Evolutionary conservation across 2,329 filamentous ascomycete species (phyloP).

Genomic region (Pseudogymnoascus sp.): DNA sequence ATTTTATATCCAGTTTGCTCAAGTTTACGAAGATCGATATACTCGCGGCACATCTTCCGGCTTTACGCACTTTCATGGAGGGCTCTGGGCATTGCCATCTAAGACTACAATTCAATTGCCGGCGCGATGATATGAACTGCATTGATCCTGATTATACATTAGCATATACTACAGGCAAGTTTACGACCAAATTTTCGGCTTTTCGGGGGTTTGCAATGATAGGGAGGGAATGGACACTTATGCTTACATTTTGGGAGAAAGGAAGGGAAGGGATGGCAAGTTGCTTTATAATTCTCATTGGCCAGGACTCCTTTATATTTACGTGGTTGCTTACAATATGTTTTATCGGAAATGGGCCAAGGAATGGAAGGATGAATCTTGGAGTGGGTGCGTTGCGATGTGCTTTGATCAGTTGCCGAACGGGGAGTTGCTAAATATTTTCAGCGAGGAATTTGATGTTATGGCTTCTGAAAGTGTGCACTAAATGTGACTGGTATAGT

Average conservation of each 20-base stretch:
- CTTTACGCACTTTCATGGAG: neutral
- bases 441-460: neutral
- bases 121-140: neutral
- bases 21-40: neutral
- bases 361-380: neutral
- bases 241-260: neutral
- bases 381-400: neutral
- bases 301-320: neutral
- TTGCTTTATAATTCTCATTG: neutral
- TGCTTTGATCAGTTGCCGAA: neutral
- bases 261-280: neutral
- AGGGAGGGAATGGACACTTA: neutral
- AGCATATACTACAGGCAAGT: neutral
- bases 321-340: neutral
- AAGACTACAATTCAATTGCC: neutral
- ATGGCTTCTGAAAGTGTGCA: neutral
- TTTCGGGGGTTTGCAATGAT: neutral
- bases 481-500: neutral
- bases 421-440: neutral
- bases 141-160: neutral
- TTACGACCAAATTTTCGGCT: neutral
- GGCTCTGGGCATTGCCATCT: neutral
- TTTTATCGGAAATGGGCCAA: neutral
- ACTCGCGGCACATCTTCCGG: neutral
- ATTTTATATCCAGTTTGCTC: neutral